Conservation (phyloP, 495 filamentous ascomycete genomes). For the Aspergillus saccharolyticus region DNA sequence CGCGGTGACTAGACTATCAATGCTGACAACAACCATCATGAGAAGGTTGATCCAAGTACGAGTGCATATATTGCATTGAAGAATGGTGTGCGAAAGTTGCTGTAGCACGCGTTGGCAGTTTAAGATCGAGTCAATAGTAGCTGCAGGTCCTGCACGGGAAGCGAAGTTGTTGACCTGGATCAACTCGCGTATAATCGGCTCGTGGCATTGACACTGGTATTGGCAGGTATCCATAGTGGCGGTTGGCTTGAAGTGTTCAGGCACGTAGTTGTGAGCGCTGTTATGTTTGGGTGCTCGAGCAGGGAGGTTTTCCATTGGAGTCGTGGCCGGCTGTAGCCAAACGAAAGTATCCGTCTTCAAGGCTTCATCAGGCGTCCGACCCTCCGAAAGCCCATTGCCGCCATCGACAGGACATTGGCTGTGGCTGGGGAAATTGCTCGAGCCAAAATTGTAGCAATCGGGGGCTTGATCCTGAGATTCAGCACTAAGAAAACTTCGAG, state of each 20-base stretch:
- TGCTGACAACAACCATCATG: slow-evolving; percentile 30
- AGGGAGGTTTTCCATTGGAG: background rate
- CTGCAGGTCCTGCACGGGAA: slow-evolving; percentile 11
- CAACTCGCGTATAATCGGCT: slow-evolving; percentile 18
- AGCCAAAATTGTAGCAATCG: slow-evolving; percentile 1
- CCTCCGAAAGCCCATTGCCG: background rate
- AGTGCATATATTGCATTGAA: slow-evolving; percentile 30
- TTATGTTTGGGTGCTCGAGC: background rate
- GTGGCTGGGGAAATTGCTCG: background rate
- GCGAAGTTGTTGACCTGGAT: slow-evolving; percentile 19
- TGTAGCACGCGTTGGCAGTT: slow-evolving; percentile 27
- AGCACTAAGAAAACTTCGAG: slow-evolving; percentile 5
- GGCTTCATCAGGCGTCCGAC: background rate
- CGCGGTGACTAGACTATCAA: slow-evolving; percentile 30
- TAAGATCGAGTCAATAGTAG: slow-evolving; percentile 30
- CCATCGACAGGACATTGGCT: background rate
- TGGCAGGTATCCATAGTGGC: background rate
- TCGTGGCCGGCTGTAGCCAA: slow-evolving; percentile 14
- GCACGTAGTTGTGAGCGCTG: slow-evolving; percentile 3
- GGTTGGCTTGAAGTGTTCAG: background rate
- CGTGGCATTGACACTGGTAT: slow-evolving; percentile 22
- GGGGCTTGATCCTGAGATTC: slow-evolving; percentile 5
- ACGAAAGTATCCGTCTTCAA: slow-evolving; percentile 3
- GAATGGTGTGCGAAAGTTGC: slow-evolving; percentile 26
- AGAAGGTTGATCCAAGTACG: slow-evolving; percentile 27